Percentiles rank a stretch among this genome's conserved stretches.
These are phyloP conservation scores for Mesembryanthemum crystallinum DNA, from an alignment of 148 eudicot species.

Conservation along the genomic window DNA sequence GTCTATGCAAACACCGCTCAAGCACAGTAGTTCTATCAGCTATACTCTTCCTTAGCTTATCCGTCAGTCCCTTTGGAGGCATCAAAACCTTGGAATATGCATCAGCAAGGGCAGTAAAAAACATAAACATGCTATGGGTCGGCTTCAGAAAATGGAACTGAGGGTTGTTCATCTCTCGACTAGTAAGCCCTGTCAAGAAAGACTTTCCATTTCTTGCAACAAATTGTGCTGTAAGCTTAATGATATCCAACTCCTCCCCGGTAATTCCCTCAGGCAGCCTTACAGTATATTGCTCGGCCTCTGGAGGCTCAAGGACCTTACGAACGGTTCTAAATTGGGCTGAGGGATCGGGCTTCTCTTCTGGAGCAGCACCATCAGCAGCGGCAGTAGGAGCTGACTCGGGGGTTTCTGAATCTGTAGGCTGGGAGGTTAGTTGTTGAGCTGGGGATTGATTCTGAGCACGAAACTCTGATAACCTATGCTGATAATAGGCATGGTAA, in stretches of 20 bases:
- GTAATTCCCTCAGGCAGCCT: constrained; percentile 82
- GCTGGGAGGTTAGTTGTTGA: constrained; percentile 35
- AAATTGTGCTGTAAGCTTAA: constrained; percentile 78
- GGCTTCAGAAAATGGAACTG: constrained; percentile 81
- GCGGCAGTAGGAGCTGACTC: constrained; percentile 37
- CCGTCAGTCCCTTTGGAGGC: constrained; percentile 75
- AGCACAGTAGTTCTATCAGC: constrained; percentile 65
- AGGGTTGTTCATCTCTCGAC: constrained; percentile 66
- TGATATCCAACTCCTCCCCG: constrained; percentile 79
- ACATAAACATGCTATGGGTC: constrained; percentile 79
- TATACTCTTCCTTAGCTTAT: constrained; percentile 60
- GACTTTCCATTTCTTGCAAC: constrained; percentile 79
- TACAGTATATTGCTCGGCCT: constrained; percentile 76
- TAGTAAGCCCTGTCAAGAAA: constrained; percentile 64
- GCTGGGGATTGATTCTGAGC: constrained; percentile 44
- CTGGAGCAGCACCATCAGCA: constrained; percentile 36
- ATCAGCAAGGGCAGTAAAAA: constrained; percentile 79
- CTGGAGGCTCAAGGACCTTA: constrained; percentile 78
- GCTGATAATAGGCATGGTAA: constrained; percentile 77
- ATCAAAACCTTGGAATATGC: constrained; percentile 80
- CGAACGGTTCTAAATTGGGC: constrained; percentile 60
- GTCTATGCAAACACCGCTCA: constrained; percentile 66
- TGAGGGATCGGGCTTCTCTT: constrained; percentile 59
- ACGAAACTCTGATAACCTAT: constrained; percentile 64
- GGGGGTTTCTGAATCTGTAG: constrained; percentile 32